Percentiles rank a stretch among this genome's conserved stretches.
phyloP scores from a whole-genome alignment of 106 monocot genomes.

The Dendrobium huoshanense region DNA sequence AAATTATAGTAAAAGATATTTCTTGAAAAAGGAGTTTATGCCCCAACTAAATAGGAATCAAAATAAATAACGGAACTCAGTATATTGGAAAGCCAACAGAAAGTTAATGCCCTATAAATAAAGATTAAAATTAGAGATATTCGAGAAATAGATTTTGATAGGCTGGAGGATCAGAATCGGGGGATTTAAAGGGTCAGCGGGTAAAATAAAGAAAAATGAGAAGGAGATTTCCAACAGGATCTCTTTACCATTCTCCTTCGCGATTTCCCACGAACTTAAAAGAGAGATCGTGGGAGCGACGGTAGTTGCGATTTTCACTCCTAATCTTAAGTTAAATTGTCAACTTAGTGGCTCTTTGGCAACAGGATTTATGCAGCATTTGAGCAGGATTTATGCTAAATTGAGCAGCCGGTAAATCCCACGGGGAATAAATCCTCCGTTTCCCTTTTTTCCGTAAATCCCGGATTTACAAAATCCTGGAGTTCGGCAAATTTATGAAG shows the following conservation, averaged over 20 bases:
- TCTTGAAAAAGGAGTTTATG: neutral
- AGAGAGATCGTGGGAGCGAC: neutral
- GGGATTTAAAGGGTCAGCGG: neutral
- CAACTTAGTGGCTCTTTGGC: too few relatives aligned
- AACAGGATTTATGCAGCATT: too few relatives aligned
- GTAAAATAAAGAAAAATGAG: neutral
- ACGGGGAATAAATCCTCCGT: too few relatives aligned
- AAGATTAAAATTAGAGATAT: neutral
- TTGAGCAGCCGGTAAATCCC: too few relatives aligned
- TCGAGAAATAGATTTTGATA: neutral
- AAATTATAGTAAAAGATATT: neutral
- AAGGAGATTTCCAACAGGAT: neutral
- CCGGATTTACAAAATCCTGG: too few relatives aligned
- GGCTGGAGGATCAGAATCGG: neutral
- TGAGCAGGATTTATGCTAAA: too few relatives aligned
- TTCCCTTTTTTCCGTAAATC: too few relatives aligned
- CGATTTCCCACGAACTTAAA: neutral
- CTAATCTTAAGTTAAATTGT: too few relatives aligned
- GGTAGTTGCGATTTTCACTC: neutral
- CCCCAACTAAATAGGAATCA: neutral
- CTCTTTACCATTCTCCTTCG: neutral
- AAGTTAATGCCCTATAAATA: too few relatives aligned
- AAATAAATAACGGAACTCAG: neutral
- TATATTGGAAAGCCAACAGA: neutral
- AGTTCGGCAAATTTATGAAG: too few relatives aligned